Evolutionary conservation across 2,329 filamentous ascomycete species (phyloP).

Genomic region (Ustilaginoidea virens): DNA sequence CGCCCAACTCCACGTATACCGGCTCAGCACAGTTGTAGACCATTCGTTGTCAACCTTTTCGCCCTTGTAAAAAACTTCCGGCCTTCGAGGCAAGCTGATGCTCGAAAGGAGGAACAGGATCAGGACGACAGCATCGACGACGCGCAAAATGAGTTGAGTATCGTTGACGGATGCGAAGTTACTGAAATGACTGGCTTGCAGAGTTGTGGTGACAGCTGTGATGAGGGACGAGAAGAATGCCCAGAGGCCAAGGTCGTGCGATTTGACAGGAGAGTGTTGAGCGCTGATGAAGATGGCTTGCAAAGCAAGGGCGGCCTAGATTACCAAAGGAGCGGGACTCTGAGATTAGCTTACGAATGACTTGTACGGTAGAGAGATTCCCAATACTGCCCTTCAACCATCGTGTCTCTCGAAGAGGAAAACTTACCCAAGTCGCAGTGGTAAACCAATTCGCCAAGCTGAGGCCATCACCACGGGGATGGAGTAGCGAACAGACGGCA

Average conservation of each 20-base stretch:
- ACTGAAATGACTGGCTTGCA: conserved; percentile 26
- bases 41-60: conserved; percentile 46
- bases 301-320: conserved; percentile 32
- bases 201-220: conserved; percentile 26
- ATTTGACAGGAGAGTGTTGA: conserved; percentile 32
- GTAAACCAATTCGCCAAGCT: conserved; percentile 44
- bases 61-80: conserved; percentile 46
- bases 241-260: conserved; percentile 38
- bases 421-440: conserved; percentile 46
- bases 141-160: conserved; percentile 28
- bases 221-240: conserved; percentile 31
- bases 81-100: conserved; percentile 48
- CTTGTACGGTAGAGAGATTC: too few relatives aligned
- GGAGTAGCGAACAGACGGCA: conserved; percentile 34
- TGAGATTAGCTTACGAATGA: too few relatives aligned
- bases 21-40: conserved; percentile 42
- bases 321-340: too few relatives aligned
- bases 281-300: conserved; percentile 35
- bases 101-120: conserved; percentile 31
- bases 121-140: conserved; percentile 28
- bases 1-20: conserved; percentile 54
- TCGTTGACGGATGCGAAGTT: conserved; percentile 16
- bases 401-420: not conserved
- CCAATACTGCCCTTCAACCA: too few relatives aligned
- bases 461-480: conserved; percentile 18